These are phyloP conservation scores for Apiotrichum brassicae DNA, from an alignment of 1,284 basidiomycete genomes.

Conservation along the genomic window DNA sequence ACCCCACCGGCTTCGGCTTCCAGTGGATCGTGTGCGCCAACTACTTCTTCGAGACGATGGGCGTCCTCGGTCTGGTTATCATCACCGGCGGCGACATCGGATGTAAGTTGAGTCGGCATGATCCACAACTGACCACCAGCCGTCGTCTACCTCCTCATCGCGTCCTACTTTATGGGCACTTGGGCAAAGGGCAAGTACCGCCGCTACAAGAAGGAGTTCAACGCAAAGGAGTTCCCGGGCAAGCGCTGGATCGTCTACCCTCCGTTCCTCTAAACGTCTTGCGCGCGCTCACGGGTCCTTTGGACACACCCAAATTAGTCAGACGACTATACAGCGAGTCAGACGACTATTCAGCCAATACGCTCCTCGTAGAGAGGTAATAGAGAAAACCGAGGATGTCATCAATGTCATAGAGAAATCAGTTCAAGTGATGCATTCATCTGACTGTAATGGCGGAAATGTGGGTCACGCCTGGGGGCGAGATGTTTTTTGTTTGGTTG, in stretches of 20 bases:
- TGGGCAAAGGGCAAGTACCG: slow-evolving; percentile 93
- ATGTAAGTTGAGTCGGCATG: slow-evolving; percentile 52
- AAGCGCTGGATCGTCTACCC: slow-evolving; percentile 42
- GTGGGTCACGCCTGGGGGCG: no score
- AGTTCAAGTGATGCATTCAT: no score
- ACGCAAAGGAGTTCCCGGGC: slow-evolving; percentile 54
- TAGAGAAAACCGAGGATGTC: no score
- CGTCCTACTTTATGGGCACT: slow-evolving; percentile 65
- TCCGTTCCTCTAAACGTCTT: slow-evolving; percentile 30
- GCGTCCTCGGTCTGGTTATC: slow-evolving; percentile 65
- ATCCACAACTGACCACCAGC: slow-evolving; percentile 48
- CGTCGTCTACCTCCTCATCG: slow-evolving; percentile 64
- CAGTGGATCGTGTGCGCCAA: slow-evolving; percentile 81
- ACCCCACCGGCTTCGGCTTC: slow-evolving; percentile 77
- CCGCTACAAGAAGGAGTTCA: slow-evolving; percentile 89
- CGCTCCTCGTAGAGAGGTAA: no score
- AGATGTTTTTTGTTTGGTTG: no score
- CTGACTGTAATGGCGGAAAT: no score
- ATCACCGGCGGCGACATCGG: slow-evolving; percentile 70
- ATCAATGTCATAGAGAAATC: no score
- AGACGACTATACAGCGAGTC: not conserved
- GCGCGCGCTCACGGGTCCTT: no score
- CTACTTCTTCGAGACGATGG: slow-evolving; percentile 86
- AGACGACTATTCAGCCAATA: no score
- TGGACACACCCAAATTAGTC: no score